A percentile compares a stretch with the other conserved stretches of the same genome.
Conservation (phyloP, 805 yeast species). For the Clavispora phyllophila region DNA sequence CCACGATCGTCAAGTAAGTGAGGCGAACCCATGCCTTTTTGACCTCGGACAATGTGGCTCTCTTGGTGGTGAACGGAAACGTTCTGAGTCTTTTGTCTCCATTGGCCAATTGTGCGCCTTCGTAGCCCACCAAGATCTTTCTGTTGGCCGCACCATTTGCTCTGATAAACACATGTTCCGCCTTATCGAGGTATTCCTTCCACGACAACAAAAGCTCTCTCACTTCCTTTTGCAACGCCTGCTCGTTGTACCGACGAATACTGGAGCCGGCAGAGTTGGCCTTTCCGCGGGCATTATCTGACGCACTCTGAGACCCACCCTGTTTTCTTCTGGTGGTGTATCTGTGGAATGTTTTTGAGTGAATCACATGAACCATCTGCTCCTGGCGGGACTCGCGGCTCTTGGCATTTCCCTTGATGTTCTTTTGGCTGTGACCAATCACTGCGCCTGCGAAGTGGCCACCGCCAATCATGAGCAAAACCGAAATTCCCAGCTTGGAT, state of each 20-base stretch:
- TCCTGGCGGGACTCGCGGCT: conserved; percentile 46
- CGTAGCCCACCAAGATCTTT: conserved; percentile 62
- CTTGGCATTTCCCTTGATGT: conserved; percentile 51
- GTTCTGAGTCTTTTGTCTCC: conserved; percentile 59
- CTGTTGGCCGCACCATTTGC: conserved; percentile 73
- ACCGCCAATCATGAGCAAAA: conserved; percentile 91
- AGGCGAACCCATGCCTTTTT: conserved; percentile 81
- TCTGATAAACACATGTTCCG: conserved; percentile 69
- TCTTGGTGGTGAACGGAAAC: conserved; percentile 84
- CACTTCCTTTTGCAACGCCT: conserved; percentile 75
- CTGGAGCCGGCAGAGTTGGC: conserved; percentile 95
- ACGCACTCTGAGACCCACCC: conserved; percentile 94
- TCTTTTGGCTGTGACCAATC: conserved; percentile 61
- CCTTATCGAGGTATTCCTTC: conserved; percentile 53
- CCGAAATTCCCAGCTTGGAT: conserved; percentile 43
- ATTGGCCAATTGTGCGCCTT: conserved; percentile 46
- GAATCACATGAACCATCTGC: conserved; percentile 61
- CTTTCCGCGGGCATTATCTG: conserved; percentile 87
- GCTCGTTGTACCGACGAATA: conserved; percentile 85
- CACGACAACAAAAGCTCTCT: conserved; percentile 61
- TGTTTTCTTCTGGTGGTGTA: conserved; percentile 96
- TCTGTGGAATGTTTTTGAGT: conserved; percentile 84
- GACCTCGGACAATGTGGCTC: conserved; percentile 80
- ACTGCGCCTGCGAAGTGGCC: conserved; percentile 98
- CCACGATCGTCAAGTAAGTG: conserved; percentile 50